phyloP scores from a whole-genome alignment of 176 grass and related monocot species.

The Oryza glaberrima region DNA sequence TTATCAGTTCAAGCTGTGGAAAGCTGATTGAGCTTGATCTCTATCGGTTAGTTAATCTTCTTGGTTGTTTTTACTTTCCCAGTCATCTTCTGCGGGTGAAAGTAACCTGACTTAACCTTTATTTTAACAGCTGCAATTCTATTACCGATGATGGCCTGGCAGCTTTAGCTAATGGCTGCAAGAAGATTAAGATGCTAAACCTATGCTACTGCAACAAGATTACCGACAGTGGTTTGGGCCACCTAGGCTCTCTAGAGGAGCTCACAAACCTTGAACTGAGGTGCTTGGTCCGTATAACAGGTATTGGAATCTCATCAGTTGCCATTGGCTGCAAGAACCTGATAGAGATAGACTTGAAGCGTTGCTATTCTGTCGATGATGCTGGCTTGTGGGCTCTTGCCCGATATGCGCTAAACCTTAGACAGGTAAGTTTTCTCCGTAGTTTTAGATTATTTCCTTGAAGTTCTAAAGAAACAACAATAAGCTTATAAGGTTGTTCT shows the following conservation, averaged over 20 bases:
- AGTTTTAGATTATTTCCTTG: constrained; percentile 15
- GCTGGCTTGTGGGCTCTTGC: constrained; percentile 81
- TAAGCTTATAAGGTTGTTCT: constrained; percentile 20
- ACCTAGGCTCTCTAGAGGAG: constrained; percentile 74
- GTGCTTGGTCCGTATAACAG: constrained; percentile 68
- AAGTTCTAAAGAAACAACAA: not conserved
- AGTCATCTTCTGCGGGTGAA: not conserved
- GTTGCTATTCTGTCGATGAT: constrained; percentile 83
- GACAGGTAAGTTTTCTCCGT: constrained; percentile 60
- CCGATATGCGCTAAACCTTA: constrained; percentile 79
- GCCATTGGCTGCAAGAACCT: constrained; percentile 70
- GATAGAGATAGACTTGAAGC: constrained; percentile 82
- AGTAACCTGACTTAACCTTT: constrained; percentile 1
- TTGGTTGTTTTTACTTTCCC: not conserved
- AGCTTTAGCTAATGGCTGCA: constrained; percentile 74
- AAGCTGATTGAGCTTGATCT: constrained; percentile 86
- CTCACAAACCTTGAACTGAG: constrained; percentile 85
- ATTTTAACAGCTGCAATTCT: constrained; percentile 59
- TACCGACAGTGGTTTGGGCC: constrained; percentile 72
- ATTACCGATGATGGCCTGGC: constrained; percentile 85
- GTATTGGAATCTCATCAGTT: constrained; percentile 68
- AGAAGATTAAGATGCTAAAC: constrained; percentile 80
- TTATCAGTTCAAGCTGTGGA: constrained; percentile 72
- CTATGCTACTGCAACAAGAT: constrained; percentile 93
- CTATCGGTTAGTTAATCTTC: constrained; percentile 65